Base-by-base conservation (phyloP, 2,329 filamentous ascomycete species). In the Dothideomycetes sp. region DNA sequence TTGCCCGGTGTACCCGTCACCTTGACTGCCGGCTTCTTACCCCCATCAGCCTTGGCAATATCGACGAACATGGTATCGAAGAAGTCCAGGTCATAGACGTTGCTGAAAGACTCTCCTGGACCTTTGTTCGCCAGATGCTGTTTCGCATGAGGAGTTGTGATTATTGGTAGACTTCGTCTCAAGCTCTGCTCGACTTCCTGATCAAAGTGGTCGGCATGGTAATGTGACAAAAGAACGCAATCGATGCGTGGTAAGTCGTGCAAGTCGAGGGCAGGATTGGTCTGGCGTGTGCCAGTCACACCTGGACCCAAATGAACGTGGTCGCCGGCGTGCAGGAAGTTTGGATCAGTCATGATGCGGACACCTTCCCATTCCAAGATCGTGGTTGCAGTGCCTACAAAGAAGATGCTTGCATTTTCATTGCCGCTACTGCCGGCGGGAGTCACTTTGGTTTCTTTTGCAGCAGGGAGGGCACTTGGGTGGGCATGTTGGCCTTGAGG, bases 301-400 rank as follows among this genome's bases (percentile, higher is more conserved):
- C 76, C 76, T 0, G 77, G 77, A 0, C 77, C 78, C 1, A 81
- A 67, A 52, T 81, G 77, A 7, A 81, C 75, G 48, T 81, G 73
- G 49, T 80, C 75, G 22, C 77, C 76, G 2, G 69, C 69, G 49
- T 79, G 77, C 0, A 82, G 65, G 56, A 82, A 81, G 55, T 80
- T 79, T 7, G 75, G 73, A 42, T 65, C 72, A 0, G 73, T 77
- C 36, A 77, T 63, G 44, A 77, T 62, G 19, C 70, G 65, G 34
- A 72, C 54, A 32, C 65, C 67, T 44, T 63, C 55, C 68, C 69
- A 76, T 52, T 73, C 65, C 15, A 75, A 55, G 30, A 77, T 60
- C 0, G 70, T 75, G 3, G 73, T 75, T 4, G 73, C 72, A 4
- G 66, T 76, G 14, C 72, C 72, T 31, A 75, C 65, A 49, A 75